phyloP scores from a whole-genome alignment of 768 basidiomycete species.

The Termitomyces sp. region DNA sequence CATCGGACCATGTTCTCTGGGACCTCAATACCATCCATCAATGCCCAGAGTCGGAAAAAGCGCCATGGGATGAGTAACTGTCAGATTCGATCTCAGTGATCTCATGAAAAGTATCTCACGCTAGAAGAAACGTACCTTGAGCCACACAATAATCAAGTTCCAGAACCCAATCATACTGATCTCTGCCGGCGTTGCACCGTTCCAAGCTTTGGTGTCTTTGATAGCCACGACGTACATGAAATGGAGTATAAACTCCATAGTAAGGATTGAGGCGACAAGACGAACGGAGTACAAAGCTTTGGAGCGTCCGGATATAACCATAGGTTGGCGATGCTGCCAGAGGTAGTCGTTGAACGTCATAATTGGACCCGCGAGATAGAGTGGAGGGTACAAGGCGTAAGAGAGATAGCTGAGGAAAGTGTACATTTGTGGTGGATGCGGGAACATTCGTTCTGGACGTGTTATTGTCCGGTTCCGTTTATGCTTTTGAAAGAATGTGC shows the following conservation, averaged over 20 bases:
- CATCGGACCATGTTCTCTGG: conserved; percentile 99
- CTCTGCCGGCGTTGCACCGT: conserved; percentile 70
- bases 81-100: background rate
- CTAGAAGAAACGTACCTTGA: conserved; percentile 60
- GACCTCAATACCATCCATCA: conserved; percentile 84
- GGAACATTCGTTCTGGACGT: conserved; percentile 58
- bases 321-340: conserved; percentile 77
- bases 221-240: conserved; percentile 97
- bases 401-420: conserved; percentile 70
- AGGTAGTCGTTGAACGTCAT: conserved; percentile 95
- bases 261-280: conserved; percentile 66
- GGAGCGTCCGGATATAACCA: conserved; percentile 33
- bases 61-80: conserved; percentile 94
- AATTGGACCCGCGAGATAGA: conserved; percentile 96
- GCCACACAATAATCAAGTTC: conserved; percentile 95
- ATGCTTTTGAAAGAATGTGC: conserved; percentile 1
- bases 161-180: conserved; percentile 94
- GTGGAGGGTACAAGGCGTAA: conserved; percentile 87
- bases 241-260: conserved; percentile 90
- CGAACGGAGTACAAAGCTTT: conserved; percentile 61
- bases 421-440: conserved; percentile 60
- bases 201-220: conserved; percentile 85
- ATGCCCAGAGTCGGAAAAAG: conserved; percentile 93
- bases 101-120: background rate
- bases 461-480: conserved; percentile 23